phyloP scores from a whole-genome alignment of 208 protist species.

The Leishmania lainsoni region DNA sequence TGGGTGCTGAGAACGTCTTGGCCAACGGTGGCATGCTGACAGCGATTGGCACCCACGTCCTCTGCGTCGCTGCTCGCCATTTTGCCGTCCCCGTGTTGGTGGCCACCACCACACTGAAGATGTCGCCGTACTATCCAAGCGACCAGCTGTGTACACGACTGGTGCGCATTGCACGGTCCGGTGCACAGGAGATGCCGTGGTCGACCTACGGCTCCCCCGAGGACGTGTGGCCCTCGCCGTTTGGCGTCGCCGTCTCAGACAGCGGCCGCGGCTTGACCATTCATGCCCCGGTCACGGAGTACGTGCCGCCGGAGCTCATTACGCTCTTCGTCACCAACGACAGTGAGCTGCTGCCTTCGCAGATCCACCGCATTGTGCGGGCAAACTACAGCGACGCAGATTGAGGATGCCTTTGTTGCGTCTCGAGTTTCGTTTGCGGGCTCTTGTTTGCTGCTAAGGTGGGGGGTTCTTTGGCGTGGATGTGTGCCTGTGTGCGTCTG shows the following conservation, averaged over 20 bases:
- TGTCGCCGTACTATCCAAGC: slow-evolving; percentile 95
- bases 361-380: slow-evolving; percentile 96
- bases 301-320: slow-evolving; percentile 97
- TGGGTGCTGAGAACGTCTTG: slow-evolving; percentile 94
- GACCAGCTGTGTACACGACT: slow-evolving; percentile 92
- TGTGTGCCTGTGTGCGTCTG: background rate
- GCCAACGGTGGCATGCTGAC: slow-evolving; percentile 98
- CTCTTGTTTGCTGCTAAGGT: too few species aligned
- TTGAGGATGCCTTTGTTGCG: slow-evolving; percentile 16
- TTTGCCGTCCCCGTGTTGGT: slow-evolving; percentile 96
- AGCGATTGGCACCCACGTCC: slow-evolving; percentile 90
- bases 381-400: slow-evolving; percentile 97
- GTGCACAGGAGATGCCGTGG: slow-evolving; percentile 86
- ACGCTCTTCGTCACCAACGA: slow-evolving; percentile 97
- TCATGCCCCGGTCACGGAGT: slow-evolving; percentile 95
- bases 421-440: background rate
- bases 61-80: slow-evolving; percentile 95
- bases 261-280: slow-evolving; percentile 67
- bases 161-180: slow-evolving; percentile 71
- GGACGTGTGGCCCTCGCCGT: slow-evolving; percentile 58
- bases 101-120: slow-evolving; percentile 95
- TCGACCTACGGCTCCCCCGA: slow-evolving; percentile 75
- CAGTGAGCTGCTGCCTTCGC: slow-evolving; percentile 92
- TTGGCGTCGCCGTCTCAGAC: slow-evolving; percentile 41
- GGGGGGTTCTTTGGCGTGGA: background rate